Evolutionary conservation across 2,329 filamentous ascomycete genomes (phyloP).

Genomic region (Trichoderma pleuroti): DNA sequence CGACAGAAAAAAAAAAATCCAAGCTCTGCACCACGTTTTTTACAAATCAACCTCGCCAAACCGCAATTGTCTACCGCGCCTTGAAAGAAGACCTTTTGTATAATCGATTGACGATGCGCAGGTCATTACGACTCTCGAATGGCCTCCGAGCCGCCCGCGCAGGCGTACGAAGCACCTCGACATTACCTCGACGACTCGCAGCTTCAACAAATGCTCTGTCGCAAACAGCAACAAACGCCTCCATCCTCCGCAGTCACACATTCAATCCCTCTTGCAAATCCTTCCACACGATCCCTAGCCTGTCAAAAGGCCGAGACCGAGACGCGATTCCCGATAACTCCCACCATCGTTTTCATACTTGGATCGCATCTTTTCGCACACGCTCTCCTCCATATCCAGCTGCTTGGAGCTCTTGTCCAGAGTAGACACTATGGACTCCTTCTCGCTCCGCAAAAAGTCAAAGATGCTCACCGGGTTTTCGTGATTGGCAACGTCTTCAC

Average conservation of each 20-base stretch:
- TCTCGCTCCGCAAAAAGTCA: slow-evolving; percentile 73
- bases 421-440: slow-evolving; percentile 66
- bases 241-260: background rate
- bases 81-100: background rate
- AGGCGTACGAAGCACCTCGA: slow-evolving; percentile 15
- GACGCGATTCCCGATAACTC: slow-evolving; percentile 30
- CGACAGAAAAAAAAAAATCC: slow-evolving; percentile 3
- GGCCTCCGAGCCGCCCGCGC: slow-evolving; percentile 25
- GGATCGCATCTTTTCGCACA: slow-evolving; percentile 98
- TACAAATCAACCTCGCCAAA: background rate
- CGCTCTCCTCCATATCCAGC: slow-evolving; percentile 93
- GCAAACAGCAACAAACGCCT: background rate
- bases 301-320: slow-evolving; percentile 16
- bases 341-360: slow-evolving; percentile 95
- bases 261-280: background rate
- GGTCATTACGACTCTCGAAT: slow-evolving; percentile 23
- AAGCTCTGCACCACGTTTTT: slow-evolving; percentile 5
- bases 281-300: slow-evolving; percentile 21
- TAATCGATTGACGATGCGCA: slow-evolving; percentile 20
- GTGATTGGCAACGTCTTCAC: slow-evolving; percentile 84
- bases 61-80: background rate
- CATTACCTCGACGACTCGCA: background rate
- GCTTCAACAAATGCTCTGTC: background rate
- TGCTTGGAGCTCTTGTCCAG: slow-evolving; percentile 82
- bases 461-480: slow-evolving; percentile 76